Evolutionary conservation across 1,284 basidiomycete genomes (phyloP).

Genomic region (Boletus sp.): DNA sequence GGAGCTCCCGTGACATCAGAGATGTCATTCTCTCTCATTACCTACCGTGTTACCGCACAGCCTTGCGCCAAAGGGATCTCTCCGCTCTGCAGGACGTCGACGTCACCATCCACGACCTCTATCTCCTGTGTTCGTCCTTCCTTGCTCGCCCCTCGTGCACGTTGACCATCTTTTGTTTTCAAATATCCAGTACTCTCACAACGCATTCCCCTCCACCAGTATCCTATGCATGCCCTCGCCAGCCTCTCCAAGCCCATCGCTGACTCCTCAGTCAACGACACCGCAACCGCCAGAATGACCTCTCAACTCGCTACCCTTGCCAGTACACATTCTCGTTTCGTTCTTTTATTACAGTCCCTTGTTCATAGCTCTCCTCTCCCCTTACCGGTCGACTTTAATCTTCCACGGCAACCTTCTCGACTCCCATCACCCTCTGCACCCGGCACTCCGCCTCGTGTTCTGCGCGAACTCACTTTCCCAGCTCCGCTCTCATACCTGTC

Average conservation of each 20-base stretch:
- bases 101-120: constrained; percentile 54
- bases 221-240: constrained; percentile 55
- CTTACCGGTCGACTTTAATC: constrained; percentile 43
- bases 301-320: constrained; percentile 45
- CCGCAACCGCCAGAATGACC: constrained; percentile 26
- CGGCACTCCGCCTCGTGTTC: constrained; percentile 28
- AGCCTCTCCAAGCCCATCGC: constrained; percentile 38
- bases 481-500: constrained; percentile 36
- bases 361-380: constrained; percentile 53
- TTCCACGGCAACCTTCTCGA: constrained; percentile 21
- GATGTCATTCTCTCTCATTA: constrained; percentile 56
- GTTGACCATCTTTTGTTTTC: constrained; percentile 16
- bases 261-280: constrained; percentile 36
- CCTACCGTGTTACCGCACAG: constrained; percentile 53
- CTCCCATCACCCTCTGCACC: constrained; percentile 16
- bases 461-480: constrained; percentile 66
- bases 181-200: constrained; percentile 54
- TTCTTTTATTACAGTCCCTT: constrained; percentile 65
- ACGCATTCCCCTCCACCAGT: constrained; percentile 53
- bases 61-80: constrained; percentile 40
- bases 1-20: constrained; percentile 39
- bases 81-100: constrained; percentile 43
- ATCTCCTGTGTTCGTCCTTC: constrained; percentile 53
- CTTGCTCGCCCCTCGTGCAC: not conserved
- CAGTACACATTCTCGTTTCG: constrained; percentile 66